Percentiles rank a stretch among this genome's conserved stretches.
Conservation (phyloP, 371 early-diverging fungal genomes). For the Mortierella sp. region DNA sequence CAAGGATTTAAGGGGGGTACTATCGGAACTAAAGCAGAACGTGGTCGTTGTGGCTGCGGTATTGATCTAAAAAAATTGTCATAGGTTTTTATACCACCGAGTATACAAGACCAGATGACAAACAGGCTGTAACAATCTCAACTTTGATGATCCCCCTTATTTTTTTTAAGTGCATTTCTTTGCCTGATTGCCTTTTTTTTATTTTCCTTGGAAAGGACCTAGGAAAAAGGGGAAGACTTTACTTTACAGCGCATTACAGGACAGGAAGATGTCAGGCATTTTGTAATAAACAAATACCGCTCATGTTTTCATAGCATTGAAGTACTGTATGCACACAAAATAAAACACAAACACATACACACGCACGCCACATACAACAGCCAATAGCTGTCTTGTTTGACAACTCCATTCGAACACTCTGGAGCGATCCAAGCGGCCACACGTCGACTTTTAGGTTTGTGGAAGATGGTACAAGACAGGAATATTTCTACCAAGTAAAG, state of each 20-base stretch:
- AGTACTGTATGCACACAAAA: no score
- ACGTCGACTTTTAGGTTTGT: conserved; percentile 2
- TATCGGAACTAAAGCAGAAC: background rate
- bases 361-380: background rate
- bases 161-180: background rate
- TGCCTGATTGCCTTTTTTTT: background rate
- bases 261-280: no score
- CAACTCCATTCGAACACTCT: background rate
- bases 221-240: background rate
- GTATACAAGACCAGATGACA: background rate
- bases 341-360: background rate
- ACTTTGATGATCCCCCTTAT: background rate
- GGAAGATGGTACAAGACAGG: conserved; percentile 3
- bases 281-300: no score
- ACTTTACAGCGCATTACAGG: background rate
- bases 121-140: background rate
- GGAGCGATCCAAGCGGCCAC: conserved; percentile 8
- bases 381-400: background rate
- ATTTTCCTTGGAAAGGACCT: background rate
- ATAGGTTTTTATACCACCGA: conserved; percentile 1
- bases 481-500: background rate
- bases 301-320: no score
- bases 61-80: background rate
- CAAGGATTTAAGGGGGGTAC: background rate
- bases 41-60: conserved; percentile 4